Percentiles rank a stretch among this genome's conserved stretches.
Conservation (phyloP, 2,329 filamentous ascomycete species). For the Cordyceps cicadae region DNA sequence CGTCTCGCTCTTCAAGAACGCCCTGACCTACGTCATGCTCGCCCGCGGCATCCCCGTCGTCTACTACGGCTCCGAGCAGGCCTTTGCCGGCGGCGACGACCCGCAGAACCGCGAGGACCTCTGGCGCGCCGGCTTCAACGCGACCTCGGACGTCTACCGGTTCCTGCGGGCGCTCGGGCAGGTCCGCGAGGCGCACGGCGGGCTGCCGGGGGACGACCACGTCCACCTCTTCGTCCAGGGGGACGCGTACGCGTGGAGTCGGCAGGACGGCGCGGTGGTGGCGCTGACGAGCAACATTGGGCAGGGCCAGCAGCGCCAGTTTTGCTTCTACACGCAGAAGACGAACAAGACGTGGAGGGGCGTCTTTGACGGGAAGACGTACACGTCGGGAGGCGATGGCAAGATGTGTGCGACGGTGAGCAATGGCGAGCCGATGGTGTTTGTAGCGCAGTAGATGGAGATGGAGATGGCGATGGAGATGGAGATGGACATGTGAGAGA, state of each 20-base stretch:
- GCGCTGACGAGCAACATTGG: constrained; percentile 38
- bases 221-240: constrained; percentile 32
- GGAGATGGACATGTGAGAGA: neutral
- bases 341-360: constrained; percentile 32
- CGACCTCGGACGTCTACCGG: constrained; percentile 38
- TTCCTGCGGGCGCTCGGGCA: constrained; percentile 23
- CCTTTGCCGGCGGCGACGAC: constrained; percentile 40
- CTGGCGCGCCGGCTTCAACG: constrained; percentile 46
- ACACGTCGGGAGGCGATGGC: constrained; percentile 31
- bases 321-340: constrained; percentile 35
- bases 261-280: constrained; percentile 34
- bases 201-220: constrained; percentile 35
- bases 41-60: constrained; percentile 54
- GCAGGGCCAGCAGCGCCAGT: constrained; percentile 25
- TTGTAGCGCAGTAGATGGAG: constrained; percentile 16
- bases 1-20: constrained; percentile 49
- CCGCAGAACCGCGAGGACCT: constrained; percentile 48
- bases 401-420: constrained; percentile 31
- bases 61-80: constrained; percentile 60
- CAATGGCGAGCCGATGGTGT: constrained; percentile 36
- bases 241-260: constrained; percentile 38
- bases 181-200: constrained; percentile 21
- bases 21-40: constrained; percentile 53
- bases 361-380: constrained; percentile 26
- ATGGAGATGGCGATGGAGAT: neutral